Evolutionary conservation across 2,329 filamentous ascomycete genomes (phyloP), one percentile per base, ranked within the genome.

Genomic region (Fusarium beomiforme): DNA sequence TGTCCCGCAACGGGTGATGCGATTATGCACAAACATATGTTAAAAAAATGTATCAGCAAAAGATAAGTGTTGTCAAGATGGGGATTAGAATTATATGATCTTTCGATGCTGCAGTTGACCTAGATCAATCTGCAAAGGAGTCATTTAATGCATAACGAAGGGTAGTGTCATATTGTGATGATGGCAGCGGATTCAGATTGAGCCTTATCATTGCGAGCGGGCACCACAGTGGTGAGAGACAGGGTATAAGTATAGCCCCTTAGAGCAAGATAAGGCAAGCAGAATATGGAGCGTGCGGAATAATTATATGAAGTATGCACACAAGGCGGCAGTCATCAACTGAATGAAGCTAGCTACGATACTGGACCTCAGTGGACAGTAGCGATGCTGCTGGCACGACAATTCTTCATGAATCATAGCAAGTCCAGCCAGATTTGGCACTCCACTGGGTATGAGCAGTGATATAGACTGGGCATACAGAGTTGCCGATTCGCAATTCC

Each of bases 141-240:
- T n/a, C n/a, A n/a, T n/a, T n/a, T n/a, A n/a, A n/a, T n/a, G n/a
- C n/a, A n/a, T n/a, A n/a, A n/a, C n/a, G n/a, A n/a, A n/a, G n/a
- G n/a, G n/a, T n/a, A n/a, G n/a, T n/a, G n/a, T n/a, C n/a, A n/a
- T n/a, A n/a, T n/a, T n/a, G n/a, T n/a, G n/a, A n/a, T n/a, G n/a
- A n/a, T n/a, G n/a, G n/a, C n/a, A n/a, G n/a, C n/a, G 0, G 3
- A 13, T 1, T 11, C 21, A n/a, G 31, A 26, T 26, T 26, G 21
- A 6, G 31, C 11, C 3, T 26, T 0, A 51, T 51, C 12, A 37
- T 51, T 26, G 3, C 3, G 9, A 8, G 9, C 8, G 14, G 21
- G 8, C 6, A 33, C 16, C 5, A 13, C 34, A n/a, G 8, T 2
- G 3, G 21, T 2, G 12, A 50, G 47, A 50, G 7, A 9, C 8